Evolutionary conservation across 2,329 filamentous ascomycete species (phyloP), one percentile per base, ranked within the genome.

Genomic region (Sporothrix inflata): DNA sequence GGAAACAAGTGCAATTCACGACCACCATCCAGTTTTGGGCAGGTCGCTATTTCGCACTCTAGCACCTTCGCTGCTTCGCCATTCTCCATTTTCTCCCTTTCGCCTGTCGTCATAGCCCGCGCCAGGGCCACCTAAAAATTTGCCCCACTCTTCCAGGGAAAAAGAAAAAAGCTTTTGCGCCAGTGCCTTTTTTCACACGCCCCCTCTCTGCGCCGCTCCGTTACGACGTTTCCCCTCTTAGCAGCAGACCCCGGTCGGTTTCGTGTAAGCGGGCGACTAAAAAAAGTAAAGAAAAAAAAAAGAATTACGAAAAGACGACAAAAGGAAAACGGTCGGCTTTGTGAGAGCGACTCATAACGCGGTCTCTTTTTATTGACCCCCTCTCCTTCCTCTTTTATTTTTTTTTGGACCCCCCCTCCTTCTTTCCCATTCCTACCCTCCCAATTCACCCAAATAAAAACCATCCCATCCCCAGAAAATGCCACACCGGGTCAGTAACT

Each of bases 401-500:
- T 65, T 38, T 65, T 38, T 34, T 65, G 1, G 16, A 12, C 30
- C 30, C 34, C 60, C 42, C 42, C 47, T 21, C 16, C 16, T 34
- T 21, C 7, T 51, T 30, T 24, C 19, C 40, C 45, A 14, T 24
- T 47, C 66, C 71, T 49, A 24, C 67, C 49, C 51, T 71, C 45
- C 66, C 55, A 70, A 34, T 47, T 60, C 65, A 34, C 45, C 9
- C 49, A 19, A 55, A 14, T 12, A 57, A 60, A 24, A 42, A 12
- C 11, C n/a, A 12, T 30, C n/a, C 21, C 40, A 14, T 12, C 12
- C 57, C 47, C 38, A n/a, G 45, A 75, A 75, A 74, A 89, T 89
- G 87, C 87, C 87, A 78, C 86, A 88, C 81, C 82, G 85, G 73
- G 87, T 89, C 75, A 82, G 85, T 78, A 86, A 84, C 78, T 88